Base-by-base conservation (phyloP, 192 early-diverging fungal genomes). In the Lobosporangium transversale region DNA sequence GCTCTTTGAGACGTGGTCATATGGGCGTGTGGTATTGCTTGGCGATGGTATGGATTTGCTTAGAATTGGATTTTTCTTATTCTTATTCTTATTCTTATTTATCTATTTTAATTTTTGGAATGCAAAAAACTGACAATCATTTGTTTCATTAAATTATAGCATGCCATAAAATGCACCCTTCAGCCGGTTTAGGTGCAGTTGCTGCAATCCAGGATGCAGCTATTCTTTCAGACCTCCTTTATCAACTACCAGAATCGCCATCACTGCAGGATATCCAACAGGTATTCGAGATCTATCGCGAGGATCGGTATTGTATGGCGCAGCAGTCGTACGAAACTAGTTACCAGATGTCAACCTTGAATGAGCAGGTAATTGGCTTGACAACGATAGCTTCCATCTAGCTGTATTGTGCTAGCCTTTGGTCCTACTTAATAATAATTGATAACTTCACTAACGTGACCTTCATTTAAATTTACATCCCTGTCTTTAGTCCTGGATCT, bases 401-500 rank as follows among this genome's bases (percentile, higher is more conserved):
- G n/a, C n/a, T n/a, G n/a, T n/a, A n/a, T n/a, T n/a, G n/a, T n/a
- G n/a, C n/a, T n/a, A n/a, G n/a, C n/a, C n/a, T n/a, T n/a, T n/a
- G n/a, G n/a, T n/a, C n/a, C n/a, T n/a, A n/a, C n/a, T n/a, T n/a
- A n/a, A n/a, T n/a, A n/a, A n/a, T n/a, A n/a, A n/a, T n/a, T n/a
- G n/a, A n/a, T n/a, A n/a, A n/a, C n/a, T n/a, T n/a, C n/a, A n/a
- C n/a, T n/a, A n/a, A n/a, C n/a, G n/a, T n/a, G n/a, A n/a, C n/a
- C n/a, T n/a, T n/a, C n/a, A n/a, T n/a, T n/a, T n/a, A n/a, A n/a
- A n/a, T n/a, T n/a, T n/a, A n/a, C n/a, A n/a, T n/a, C n/a, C n/a
- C n/a, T n/a, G n/a, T n/a, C n/a, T n/a, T n/a, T 33, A 66, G 66
- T 68, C 66, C 4, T 68, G 66, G 66, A 68, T 68, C 36, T 51